A percentile compares a stretch with the other conserved stretches of the same genome.
Evolutionary conservation across 2,329 filamentous ascomycete genomes (phyloP).

Genomic region (Aspergillus viridinutans): DNA sequence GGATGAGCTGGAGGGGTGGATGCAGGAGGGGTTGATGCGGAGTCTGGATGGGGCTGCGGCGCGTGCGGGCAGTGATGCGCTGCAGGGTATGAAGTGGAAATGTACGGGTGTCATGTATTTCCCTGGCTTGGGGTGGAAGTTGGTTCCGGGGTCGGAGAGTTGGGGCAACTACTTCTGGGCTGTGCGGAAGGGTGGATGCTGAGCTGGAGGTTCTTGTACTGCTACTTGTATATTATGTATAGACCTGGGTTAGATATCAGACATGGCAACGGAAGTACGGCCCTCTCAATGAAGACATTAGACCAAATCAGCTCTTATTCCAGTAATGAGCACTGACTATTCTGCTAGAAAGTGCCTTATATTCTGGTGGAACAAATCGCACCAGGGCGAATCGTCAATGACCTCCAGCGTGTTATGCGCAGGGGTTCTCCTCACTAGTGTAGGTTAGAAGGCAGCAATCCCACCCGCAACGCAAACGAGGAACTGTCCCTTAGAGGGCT

Average conservation of each 20-base stretch:
- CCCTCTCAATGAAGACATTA: neutral
- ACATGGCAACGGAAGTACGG: neutral
- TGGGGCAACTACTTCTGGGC: slow-evolving; percentile 97
- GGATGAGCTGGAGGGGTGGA: slow-evolving; percentile 55
- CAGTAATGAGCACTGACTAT: neutral
- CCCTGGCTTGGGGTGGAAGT: slow-evolving; percentile 84
- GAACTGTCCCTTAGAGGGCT: neutral
- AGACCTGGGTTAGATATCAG: neutral
- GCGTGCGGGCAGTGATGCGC: slow-evolving; percentile 20
- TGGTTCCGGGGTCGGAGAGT: slow-evolving; percentile 73
- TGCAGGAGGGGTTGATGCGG: slow-evolving; percentile 43
- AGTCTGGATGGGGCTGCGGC: slow-evolving; percentile 40
- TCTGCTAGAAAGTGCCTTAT: neutral
- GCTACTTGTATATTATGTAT: neutral
- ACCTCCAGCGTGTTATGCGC: neutral
- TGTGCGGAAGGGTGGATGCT: slow-evolving; percentile 54
- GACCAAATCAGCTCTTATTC: neutral
- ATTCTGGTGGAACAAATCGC: neutral
- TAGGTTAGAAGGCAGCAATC: neutral
- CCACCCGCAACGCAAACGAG: neutral
- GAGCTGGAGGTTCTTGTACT: neutral
- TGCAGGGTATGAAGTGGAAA: slow-evolving; percentile 52
- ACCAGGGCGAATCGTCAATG: neutral
- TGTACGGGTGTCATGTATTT: slow-evolving; percentile 84
- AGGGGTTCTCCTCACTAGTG: neutral